Base-by-base conservation (phyloP, 441 rosid species). In the Omphalea diandra region DNA sequence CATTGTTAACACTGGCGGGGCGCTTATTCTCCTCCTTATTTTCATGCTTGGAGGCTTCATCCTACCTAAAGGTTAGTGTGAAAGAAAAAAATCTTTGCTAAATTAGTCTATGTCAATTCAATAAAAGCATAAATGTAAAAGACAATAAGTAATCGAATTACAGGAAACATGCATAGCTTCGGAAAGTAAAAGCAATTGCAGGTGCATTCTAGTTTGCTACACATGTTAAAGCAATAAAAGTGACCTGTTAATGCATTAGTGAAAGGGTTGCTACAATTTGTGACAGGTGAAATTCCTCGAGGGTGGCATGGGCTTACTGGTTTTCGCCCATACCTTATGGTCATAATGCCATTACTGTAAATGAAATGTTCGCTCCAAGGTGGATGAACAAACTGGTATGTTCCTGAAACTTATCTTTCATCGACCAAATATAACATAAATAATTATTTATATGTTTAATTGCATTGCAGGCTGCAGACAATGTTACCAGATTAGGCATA, bases 281-380 rank as follows among this genome's bases (percentile, higher is more conserved):
- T 76, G 32, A 77, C 80, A 91, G 91, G 63, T 54, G 49, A 85
- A 58, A 89, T 91, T 56, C 95, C 93, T 27, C 77, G 31, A 8
- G 86, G 97, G 89, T 93, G 94, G 65, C 64, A 5, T 93, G 97
- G 98, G 90, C 81, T 53, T 87, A 86, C 57, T 90, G 98, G 98
- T 43, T 81, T n/a, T 93, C 98, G 0, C 97, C 98, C 11, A 24
- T 93, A 67, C 70, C 86, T 5, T 93, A 93, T 10, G 87, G 83
- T 60, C 80, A 46, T 84, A 86, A 86, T 75, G 88, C 94, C 53
- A 49, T 93, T 0, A 18, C 73, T 31, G 89, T 85, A 26, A 93
- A 88, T 70, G 96, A 89, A 82, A 47, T 89, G 74, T 75, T 62
- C 74, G 86, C 93, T 59, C 77, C 96, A 7, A 86, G 96, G 44